These are phyloP conservation scores for Petrea volubilis DNA, from an alignment of 257 asterid species.

Conservation along the genomic window DNA sequence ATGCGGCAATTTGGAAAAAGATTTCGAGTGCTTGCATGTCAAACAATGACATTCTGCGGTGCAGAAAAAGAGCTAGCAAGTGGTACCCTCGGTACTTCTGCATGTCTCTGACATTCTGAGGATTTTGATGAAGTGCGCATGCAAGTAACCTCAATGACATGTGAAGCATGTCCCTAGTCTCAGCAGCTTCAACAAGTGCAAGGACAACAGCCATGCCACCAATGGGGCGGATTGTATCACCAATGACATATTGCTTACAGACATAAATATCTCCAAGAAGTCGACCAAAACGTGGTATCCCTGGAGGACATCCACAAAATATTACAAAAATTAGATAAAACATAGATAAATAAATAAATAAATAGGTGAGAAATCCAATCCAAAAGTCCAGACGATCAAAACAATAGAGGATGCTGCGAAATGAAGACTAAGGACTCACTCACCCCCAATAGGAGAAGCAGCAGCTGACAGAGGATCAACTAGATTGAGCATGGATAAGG, in stretches of 20 bases:
- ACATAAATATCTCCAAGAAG: constrained; percentile 86
- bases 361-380: neutral
- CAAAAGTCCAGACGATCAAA: neutral
- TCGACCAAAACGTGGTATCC: constrained; percentile 98
- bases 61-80: constrained; percentile 91
- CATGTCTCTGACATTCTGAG: constrained; percentile 97
- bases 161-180: constrained; percentile 97
- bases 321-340: constrained; percentile 19
- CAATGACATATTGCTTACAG: constrained; percentile 89
- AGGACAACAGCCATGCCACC: constrained; percentile 98
- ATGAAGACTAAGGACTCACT: constrained; percentile 31
- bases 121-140: constrained; percentile 91
- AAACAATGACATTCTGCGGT: constrained; percentile 88
- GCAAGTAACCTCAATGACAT: constrained; percentile 91
- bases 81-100: constrained; percentile 94
- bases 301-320: constrained; percentile 44
- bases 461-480: constrained; percentile 99
- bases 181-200: constrained; percentile 99
- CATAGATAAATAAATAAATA: neutral
- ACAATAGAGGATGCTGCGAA: neutral
- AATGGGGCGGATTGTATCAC: constrained; percentile 88
- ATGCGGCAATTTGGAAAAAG: constrained; percentile 97
- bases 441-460: constrained; percentile 99
- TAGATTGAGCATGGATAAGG: constrained; percentile 89
- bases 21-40: constrained; percentile 99